Evolutionary conservation across 2,329 filamentous ascomycete genomes (phyloP).

Genomic region (Periconia macrospinosa): DNA sequence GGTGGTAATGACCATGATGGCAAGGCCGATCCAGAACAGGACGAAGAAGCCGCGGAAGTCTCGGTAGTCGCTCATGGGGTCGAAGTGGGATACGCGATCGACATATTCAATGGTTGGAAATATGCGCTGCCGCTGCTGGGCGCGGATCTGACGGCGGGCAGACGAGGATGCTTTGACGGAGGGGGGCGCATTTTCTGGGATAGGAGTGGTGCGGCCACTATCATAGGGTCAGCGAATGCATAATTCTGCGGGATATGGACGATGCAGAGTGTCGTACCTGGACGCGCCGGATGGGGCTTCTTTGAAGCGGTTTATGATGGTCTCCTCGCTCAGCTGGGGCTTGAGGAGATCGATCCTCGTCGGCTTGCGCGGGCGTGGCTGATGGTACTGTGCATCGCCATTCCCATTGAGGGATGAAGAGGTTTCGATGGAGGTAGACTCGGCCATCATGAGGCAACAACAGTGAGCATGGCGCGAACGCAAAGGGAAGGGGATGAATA

Average conservation of each 20-base stretch:
- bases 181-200: conserved; percentile 88
- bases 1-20: conserved; percentile 96
- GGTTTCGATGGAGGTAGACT: conserved; percentile 34
- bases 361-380: conserved; percentile 42
- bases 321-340: conserved; percentile 37
- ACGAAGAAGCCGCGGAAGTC: conserved; percentile 98
- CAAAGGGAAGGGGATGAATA: too few relatives aligned
- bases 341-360: conserved; percentile 38
- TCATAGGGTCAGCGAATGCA: conserved; percentile 17
- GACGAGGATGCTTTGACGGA: conserved; percentile 84
- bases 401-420: conserved; percentile 15
- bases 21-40: conserved; percentile 94
- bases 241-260: neutral
- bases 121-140: conserved; percentile 77
- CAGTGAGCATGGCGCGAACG: conserved; percentile 24
- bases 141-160: conserved; percentile 80
- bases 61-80: conserved; percentile 85
- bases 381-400: conserved; percentile 29
- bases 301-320: conserved; percentile 25
- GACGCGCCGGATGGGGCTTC: conserved; percentile 36
- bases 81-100: conserved; percentile 91
- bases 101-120: conserved; percentile 94
- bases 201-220: conserved; percentile 80
- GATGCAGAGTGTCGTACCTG: conserved; percentile 29
- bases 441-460: conserved; percentile 28